phyloP scores from a whole-genome alignment of 768 basidiomycete species.

The Cystobasidium onofrii region DNA sequence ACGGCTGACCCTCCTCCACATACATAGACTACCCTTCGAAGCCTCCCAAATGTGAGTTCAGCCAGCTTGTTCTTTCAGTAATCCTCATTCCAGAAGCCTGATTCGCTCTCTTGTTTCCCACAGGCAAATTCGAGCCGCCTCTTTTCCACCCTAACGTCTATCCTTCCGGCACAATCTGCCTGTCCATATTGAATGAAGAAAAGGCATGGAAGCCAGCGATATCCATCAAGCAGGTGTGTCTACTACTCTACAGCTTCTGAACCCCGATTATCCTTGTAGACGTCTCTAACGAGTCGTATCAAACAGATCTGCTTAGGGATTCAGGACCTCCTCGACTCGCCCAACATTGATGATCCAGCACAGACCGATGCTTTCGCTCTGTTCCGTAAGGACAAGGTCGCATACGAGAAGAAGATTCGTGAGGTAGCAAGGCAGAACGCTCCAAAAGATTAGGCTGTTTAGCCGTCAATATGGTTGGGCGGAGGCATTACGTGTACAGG shows the following conservation, averaged over 20 bases:
- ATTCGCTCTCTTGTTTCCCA: not conserved
- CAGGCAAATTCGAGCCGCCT: constrained; percentile 93
- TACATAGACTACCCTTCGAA: constrained; percentile 82
- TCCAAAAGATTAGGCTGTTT: not conserved
- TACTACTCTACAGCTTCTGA: too few relatives aligned
- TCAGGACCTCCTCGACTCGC: constrained; percentile 88
- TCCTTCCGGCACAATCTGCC: constrained; percentile 94
- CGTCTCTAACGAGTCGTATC: too few relatives aligned
- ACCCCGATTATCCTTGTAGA: too few relatives aligned
- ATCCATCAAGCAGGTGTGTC: constrained; percentile 84
- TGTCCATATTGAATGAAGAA: constrained; percentile 96
- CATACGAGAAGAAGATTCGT: constrained; percentile 33
- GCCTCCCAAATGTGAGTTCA: constrained; percentile 73
- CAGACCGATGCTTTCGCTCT: constrained; percentile 82
- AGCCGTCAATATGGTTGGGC: too few relatives aligned
- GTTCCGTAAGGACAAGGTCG: constrained; percentile 31
- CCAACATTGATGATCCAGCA: constrained; percentile 94
- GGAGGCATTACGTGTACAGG: too few relatives aligned
- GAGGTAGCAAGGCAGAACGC: constrained; percentile 27
- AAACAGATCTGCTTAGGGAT: constrained; percentile 93
- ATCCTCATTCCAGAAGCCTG: not conserved
- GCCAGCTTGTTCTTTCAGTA: not conserved
- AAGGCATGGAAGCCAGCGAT: constrained; percentile 99
- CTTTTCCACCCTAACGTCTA: constrained; percentile 98
- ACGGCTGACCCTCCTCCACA: not conserved